Evolutionary conservation across 768 basidiomycete genomes (phyloP), one percentile per base, ranked within the genome.

Genomic region (Nidularia sp.): DNA sequence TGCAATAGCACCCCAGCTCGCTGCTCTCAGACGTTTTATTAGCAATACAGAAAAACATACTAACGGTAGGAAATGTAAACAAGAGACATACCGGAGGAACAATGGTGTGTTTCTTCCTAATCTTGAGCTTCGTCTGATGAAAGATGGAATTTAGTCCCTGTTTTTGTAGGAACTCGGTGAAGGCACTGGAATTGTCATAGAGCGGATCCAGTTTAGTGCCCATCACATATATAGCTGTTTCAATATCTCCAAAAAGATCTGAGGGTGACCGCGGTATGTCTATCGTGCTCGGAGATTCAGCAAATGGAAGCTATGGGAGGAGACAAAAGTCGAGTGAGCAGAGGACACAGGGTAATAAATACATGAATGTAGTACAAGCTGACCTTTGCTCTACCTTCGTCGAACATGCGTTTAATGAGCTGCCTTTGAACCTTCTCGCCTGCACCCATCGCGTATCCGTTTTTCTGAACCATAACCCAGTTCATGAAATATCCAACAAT

Each of bases 401-500:
- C 33, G 7, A 46, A 4, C 13, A 60, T 18, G 4, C 46, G 51
- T 6, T 13, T 6, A 1, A 55, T 2, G 22, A 57, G 34, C 15
- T 45, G 15, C 33, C 2, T 3, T 7, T 43, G 29, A 12, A 50
- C 53, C 10, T 13, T 43, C 6, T 7, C 12, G 15, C 50, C 47
- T 31, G 57, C 54, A 7, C 18, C 35, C 4, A 43, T n/a, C 2
- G 46, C 51, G 10, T 49, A 39, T 53, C 65, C 62, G 44, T 61
- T 33, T 33, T 59, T 15, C 47, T 66, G 55, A 9, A 49, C n/a
- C 22, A 47, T 13, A 2, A 56, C n/a, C 78, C 78, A 80, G 51
- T 79, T 80, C 78, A 79, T 75, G 51, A 72, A 77, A 50, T 74
- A 73, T 12, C 71, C 74, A 5, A 76, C 54, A 5, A 80, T 59